Base-by-base conservation (phyloP, 1,139 yeast genomes). In the Pichia sp. region DNA sequence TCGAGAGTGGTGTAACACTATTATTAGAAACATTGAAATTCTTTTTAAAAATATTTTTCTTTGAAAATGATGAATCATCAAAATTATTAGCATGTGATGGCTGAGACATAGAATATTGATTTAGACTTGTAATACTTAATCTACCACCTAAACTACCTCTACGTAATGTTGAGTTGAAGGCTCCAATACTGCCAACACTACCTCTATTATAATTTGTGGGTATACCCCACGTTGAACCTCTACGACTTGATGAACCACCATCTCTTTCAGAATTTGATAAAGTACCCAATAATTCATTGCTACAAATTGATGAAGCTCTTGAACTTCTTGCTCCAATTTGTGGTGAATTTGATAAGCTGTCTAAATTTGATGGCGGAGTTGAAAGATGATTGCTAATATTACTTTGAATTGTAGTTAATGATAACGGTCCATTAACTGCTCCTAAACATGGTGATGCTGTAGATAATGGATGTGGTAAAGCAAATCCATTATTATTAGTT, bases 21-120 rank as follows among this genome's bases (percentile, higher is more conserved):
- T 45, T 26, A 34, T 30, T 42, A 12, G 46, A 38, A 27, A 55
- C 39, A n/a, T 50, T 49, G 38, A 52, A 54, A 24, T 45, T 49
- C 37, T 54, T 52, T 40, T 54, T 54, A 39, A 55, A 53, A 23
- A 55, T 52, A 25, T 53, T 55, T 38, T 47, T 51, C 20, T 37
- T 47, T 23, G 44, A 40, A 24, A 23, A 44, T n/a, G 18, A 39
- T 13, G 38, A 27, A 23, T 34, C 40, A 36, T 37, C 51, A n/a
- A 32, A 20, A 30, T 32, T 32, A 18, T 18, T 32, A 32, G 36
- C 11, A 24, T 7, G 9, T 11, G 37, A 40, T 38, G 35, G 44
- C 20, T 43, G 41, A 8, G 53, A 43, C 18, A 49, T 47, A 3
- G 53, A 44, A 42, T 53, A 53, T 35, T 51, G 54, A 39, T 46